These are phyloP conservation scores for Heracleum sosnowskyi DNA, from an alignment of 129 eudicot species.

Conservation along the genomic window DNA sequence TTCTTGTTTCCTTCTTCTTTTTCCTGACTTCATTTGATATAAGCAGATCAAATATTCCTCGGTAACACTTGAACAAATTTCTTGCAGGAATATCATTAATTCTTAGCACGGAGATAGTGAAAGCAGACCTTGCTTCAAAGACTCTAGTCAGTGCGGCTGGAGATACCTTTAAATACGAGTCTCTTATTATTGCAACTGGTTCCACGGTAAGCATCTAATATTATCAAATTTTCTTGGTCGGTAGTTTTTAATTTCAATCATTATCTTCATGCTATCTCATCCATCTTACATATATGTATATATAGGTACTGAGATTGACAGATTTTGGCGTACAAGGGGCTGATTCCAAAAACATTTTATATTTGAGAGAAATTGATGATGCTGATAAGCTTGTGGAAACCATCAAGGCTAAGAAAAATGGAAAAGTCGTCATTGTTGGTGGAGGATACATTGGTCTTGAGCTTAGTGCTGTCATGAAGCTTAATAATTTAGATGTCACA, in stretches of 20 bases:
- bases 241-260: not conserved
- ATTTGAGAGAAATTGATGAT: conserved; percentile 89
- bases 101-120: conserved; percentile 85
- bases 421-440: conserved; percentile 85
- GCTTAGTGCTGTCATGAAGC: conserved; percentile 78
- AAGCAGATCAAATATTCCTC: not conserved
- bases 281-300: conserved; percentile 17
- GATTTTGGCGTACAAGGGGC: conserved; percentile 95
- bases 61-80: not conserved
- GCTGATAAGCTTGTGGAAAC: conserved; percentile 88
- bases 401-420: conserved; percentile 85
- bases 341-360: conserved; percentile 80
- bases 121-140: conserved; percentile 84
- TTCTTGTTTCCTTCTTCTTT: too few species aligned
- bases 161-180: conserved; percentile 54
- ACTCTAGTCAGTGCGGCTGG: conserved; percentile 74
- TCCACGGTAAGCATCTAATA: conserved; percentile 49
- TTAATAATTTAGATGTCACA: conserved; percentile 68
- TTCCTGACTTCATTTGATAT: too few species aligned
- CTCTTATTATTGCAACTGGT: conserved; percentile 81
- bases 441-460: conserved; percentile 99
- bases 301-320: conserved; percentile 74
- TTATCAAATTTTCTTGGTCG: not conserved
- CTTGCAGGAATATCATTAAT: conserved; percentile 67
- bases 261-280: conserved; percentile 2